Conservation (phyloP, 257 asterid genomes). For the Agastache rugosa region DNA sequence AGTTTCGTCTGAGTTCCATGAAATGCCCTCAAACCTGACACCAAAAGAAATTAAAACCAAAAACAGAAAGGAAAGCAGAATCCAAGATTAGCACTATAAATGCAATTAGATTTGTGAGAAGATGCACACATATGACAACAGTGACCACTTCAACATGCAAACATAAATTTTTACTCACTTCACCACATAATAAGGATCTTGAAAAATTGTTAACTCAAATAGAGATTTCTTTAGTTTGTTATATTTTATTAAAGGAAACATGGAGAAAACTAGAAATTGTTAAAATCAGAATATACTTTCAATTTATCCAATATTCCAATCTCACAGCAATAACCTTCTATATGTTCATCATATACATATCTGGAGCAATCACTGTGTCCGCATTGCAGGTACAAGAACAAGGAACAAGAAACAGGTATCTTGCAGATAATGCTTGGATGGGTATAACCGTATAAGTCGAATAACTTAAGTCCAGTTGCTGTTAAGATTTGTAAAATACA, state of each 20-base stretch:
- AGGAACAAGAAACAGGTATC: neutral
- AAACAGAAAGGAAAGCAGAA: slow-evolving; percentile 8
- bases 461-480: neutral
- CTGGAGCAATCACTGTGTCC: neutral
- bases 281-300: neutral
- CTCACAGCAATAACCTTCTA: neutral
- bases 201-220: neutral
- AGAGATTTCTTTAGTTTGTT: neutral
- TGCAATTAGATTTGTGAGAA: slow-evolving; percentile 3
- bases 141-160: neutral
- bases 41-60: slow-evolving; percentile 26
- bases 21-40: slow-evolving; percentile 93
- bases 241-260: neutral
- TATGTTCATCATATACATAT: neutral
- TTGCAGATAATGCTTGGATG: neutral
- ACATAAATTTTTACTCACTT: neutral
- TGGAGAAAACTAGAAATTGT: neutral
- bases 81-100: neutral
- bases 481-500: neutral
- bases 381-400: neutral
- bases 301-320: slow-evolving; percentile 4
- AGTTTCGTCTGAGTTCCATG: slow-evolving; percentile 89
- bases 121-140: neutral
- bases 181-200: slow-evolving; percentile 1
- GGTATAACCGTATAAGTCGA: neutral